Conservation (phyloP, 2,329 filamentous ascomycete genomes). For the Neoascochyta sp. region DNA sequence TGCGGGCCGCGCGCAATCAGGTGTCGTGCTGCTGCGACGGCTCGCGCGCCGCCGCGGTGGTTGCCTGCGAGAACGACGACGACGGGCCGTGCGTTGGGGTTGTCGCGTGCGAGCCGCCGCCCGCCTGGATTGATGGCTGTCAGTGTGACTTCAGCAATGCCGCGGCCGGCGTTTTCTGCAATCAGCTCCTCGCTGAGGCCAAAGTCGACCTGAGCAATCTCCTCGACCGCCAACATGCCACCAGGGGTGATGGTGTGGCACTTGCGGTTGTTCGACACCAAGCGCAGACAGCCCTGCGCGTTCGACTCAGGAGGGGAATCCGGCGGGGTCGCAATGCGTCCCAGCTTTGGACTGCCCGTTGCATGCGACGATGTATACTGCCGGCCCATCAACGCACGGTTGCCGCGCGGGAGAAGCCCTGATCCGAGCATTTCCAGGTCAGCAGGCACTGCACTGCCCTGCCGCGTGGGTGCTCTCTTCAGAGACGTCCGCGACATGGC, state of each 20-base stretch:
- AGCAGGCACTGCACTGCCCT: conserved; percentile 41
- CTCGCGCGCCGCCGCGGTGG: conserved; percentile 80
- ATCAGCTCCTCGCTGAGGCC: conserved; percentile 86
- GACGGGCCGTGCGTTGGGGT: conserved; percentile 51
- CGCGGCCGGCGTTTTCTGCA: conserved; percentile 84
- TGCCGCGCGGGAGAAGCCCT: conserved; percentile 28
- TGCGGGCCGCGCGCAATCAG: conserved; percentile 78
- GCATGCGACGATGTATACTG: conserved; percentile 39
- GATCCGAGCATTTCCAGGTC: conserved; percentile 31
- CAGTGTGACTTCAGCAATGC: conserved; percentile 80
- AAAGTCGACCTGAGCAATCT: conserved; percentile 81
- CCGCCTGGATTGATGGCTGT: conserved; percentile 59
- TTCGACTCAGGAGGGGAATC: conserved; percentile 36
- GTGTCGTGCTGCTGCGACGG: conserved; percentile 81
- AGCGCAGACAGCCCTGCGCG: conserved; percentile 43
- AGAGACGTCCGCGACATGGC: conserved; percentile 40
- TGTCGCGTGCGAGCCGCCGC: conserved; percentile 51
- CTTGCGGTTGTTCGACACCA: conserved; percentile 52
- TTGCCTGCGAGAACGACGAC: conserved; percentile 89
- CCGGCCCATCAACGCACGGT: conserved; percentile 30
- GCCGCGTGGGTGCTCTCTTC: conserved; percentile 38
- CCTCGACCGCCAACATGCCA: conserved; percentile 89
- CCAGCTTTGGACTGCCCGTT: conserved; percentile 33
- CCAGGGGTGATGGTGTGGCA: conserved; percentile 63
- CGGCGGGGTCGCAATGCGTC: conserved; percentile 33